Evolutionary conservation across 768 basidiomycete species (phyloP).

Genomic region (Leccinum broughii): DNA sequence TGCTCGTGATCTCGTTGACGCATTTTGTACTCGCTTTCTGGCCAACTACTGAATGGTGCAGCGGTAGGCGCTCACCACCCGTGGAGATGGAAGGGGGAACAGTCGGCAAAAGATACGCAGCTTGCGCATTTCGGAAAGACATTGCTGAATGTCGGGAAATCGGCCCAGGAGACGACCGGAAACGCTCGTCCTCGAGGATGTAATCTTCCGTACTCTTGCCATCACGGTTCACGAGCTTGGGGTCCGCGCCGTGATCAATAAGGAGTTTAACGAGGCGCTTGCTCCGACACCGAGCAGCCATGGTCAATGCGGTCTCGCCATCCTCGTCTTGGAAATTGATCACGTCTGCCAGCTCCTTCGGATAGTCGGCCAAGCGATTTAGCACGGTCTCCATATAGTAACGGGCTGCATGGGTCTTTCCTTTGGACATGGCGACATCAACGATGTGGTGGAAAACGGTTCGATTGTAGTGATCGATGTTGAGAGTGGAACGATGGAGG

Average conservation of each 20-base stretch:
- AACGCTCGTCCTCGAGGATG: slow-evolving; percentile 97
- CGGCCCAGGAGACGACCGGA: slow-evolving; percentile 86
- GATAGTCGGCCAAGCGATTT: slow-evolving; percentile 83
- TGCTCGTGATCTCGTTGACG: slow-evolving; percentile 78
- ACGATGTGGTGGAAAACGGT: slow-evolving; percentile 98
- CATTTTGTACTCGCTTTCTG: slow-evolving; percentile 85
- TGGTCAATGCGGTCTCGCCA: slow-evolving; percentile 94
- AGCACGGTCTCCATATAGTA: slow-evolving; percentile 99
- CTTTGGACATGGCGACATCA: slow-evolving; percentile 96
- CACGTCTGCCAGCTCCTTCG: slow-evolving; percentile 94
- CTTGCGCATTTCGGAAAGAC: slow-evolving; percentile 74
- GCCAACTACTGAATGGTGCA: slow-evolving; percentile 84
- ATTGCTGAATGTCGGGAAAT: slow-evolving; percentile 64
- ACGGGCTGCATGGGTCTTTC: slow-evolving; percentile 94
- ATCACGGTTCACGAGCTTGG: slow-evolving; percentile 91
- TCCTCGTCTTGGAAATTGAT: slow-evolving; percentile 99
- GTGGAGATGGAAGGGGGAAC: slow-evolving; percentile 44
- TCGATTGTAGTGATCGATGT: slow-evolving; percentile 97
- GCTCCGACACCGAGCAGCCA: slow-evolving; percentile 94
- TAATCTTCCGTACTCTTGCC: slow-evolving; percentile 98
- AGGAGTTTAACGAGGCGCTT: slow-evolving; percentile 94
- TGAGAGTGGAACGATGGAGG: slow-evolving; percentile 95
- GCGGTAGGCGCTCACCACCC: slow-evolving; percentile 64
- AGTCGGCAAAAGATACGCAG: slow-evolving; percentile 39
- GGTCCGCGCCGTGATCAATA: slow-evolving; percentile 95